Evolutionary conservation across 495 filamentous ascomycete genomes (phyloP), one percentile per base, ranked within the genome.

Genomic region (Talaromyces borbonicus): DNA sequence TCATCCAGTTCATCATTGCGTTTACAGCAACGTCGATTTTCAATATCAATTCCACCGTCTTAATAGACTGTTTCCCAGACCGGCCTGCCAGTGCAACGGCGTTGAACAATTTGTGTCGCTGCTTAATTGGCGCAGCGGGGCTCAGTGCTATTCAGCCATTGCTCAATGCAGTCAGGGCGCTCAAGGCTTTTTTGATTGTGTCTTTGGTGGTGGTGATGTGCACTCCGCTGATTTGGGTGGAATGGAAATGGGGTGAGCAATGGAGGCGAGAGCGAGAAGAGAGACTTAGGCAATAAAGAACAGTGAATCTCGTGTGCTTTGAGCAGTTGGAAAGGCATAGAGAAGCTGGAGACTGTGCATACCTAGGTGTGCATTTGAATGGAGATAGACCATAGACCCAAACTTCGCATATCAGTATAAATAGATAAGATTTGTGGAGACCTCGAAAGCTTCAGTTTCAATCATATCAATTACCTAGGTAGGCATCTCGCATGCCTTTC

Each of bases 31-130:
- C 31, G 24, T 20, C 46, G 14, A 48, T 48, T 8, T 71, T 71
- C 48, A 73, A 69, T 38, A 62, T 71, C 43, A 59, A 71, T 43
- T 63, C 58, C 44, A 67, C 71, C 0, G 55, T 84, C 52, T 54
- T 82, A n/a, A 65, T 81, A 3, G 79, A 84, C 45, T 61, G 81
- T 7, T 74, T 76, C 45, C 71, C 70, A 0, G 58, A 60, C 1
- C 65, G 52, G 7, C 73, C 77, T 0, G 71, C 68, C 0, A 73
- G 77, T 0, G 77, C 76, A 0, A 74, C 77, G 0, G 79, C 80
- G 3, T 73, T 75, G 1, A 79, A 78, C 48, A 83, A 84, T 49
- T 53, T 84, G 14, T 70, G 72, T 2, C 52, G 79, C 15, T 83
- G 77, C 49, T 40, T 77, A 14, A 53, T 83, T 9, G 79, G 78